Evolutionary conservation across 169 alveolate genomes (phyloP), one percentile per base, ranked within the genome.

Genomic region (Plasmodium vivax): DNA sequence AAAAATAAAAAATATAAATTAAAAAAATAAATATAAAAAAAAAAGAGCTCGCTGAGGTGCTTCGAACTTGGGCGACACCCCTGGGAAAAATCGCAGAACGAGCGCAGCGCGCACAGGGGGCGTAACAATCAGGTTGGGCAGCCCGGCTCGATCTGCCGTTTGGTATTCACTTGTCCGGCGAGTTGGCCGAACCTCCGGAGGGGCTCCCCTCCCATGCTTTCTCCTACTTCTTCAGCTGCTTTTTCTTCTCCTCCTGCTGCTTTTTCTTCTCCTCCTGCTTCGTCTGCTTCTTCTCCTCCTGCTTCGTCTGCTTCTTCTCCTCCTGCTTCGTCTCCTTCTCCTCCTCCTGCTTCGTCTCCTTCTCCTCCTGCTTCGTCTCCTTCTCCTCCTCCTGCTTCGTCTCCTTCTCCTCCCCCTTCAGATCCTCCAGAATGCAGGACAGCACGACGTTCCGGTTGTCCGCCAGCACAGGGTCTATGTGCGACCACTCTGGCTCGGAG

Each of bases 371-470:
- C 27, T 23, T 23, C 27, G 27, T 23, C 0, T 23, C 27, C 27
- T 23, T 51, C 2, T 16, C 62, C 27, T 51, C 62, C 23, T 38
- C 10, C 45, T 38, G 27, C 27, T 23, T 23, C 27, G 27, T 38
- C 9, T 38, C 8, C 45, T 38, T 8, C 0, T 83, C 80, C 0
- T 79, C 68, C 16, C 45, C 23, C 27, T 36, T 9, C 32, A 75
- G 30, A 43, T 87, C 93, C 27, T 87, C 82, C 74, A 87, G 23
- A 75, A 87, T 87, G 32, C 71, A 56, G 8, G 93, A 87, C 9
- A 87, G 58, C 8, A 77, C 82, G 2, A 87, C 9, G 5, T 79
- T 62, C n/a, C 58, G 30, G 47, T 45, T 32, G 79, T 87, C 93
- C 32, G 84, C 0, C 73, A 45, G 10, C 3, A 87, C 2, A 8